Percentiles rank a stretch among this genome's conserved stretches.
These are phyloP conservation scores for Cornus suecica DNA, from an alignment of 148 eudicot genomes.

Conservation along the genomic window DNA sequence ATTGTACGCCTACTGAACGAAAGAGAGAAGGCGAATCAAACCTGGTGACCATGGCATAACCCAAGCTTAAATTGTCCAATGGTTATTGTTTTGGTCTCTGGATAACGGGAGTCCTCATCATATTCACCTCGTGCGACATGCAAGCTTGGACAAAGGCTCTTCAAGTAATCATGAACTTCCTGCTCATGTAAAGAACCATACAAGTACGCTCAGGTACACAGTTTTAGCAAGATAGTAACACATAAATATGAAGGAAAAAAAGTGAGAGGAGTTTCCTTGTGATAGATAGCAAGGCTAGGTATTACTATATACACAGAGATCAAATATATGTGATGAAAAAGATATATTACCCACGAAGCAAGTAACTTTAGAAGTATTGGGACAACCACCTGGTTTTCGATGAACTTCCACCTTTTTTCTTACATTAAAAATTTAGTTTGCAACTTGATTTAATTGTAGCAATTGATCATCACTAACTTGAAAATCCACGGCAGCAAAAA, in stretches of 20 bases:
- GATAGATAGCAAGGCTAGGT: neutral
- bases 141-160: slow-evolving; percentile 78
- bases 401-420: too few species aligned
- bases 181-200: slow-evolving; percentile 17
- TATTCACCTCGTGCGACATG: slow-evolving; percentile 92
- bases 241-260: neutral
- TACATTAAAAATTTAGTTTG: too few species aligned
- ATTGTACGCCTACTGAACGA: neutral
- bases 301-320: too few species aligned
- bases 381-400: too few species aligned
- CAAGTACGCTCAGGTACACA: neutral
- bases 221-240: neutral
- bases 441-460: too few species aligned
- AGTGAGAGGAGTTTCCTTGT: too few species aligned
- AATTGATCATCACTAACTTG: too few species aligned
- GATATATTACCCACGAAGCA: neutral
- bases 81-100: slow-evolving; percentile 88
- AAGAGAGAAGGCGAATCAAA: slow-evolving; percentile 16
- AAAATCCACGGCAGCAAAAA: too few species aligned
- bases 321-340: too few species aligned
- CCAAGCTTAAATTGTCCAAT: slow-evolving; percentile 99
- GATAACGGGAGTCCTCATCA: slow-evolving; percentile 91
- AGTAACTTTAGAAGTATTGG: neutral
- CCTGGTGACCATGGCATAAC: slow-evolving; percentile 99
- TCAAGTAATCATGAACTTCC: slow-evolving; percentile 98